phyloP scores from a whole-genome alignment of 768 basidiomycete species.

The Gloeophyllum trabeum region DNA sequence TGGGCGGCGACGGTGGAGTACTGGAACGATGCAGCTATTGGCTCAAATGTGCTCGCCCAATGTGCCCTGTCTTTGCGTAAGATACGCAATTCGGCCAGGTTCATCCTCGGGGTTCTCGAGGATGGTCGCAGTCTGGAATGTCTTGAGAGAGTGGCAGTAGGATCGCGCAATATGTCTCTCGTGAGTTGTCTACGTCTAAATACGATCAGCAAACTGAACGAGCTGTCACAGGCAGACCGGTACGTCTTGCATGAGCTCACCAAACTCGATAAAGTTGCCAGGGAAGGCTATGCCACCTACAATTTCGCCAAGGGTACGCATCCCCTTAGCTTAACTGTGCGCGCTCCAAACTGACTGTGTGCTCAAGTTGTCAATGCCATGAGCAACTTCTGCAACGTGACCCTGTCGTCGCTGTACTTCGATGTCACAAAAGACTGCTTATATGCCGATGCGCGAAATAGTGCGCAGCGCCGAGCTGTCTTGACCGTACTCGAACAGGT shows the following conservation, averaged over 20 bases:
- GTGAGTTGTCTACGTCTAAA: too few relatives aligned
- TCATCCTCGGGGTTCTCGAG: conserved; percentile 73
- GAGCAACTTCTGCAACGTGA: conserved; percentile 69
- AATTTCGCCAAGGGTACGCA: conserved; percentile 73
- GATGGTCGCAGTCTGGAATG: conserved; percentile 17
- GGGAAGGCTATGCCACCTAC: conserved; percentile 59
- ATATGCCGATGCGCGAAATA: conserved; percentile 53
- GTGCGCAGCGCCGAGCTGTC: conserved; percentile 47
- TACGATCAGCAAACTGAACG: too few relatives aligned
- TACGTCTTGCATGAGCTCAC: conserved; percentile 83
- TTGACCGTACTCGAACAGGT: conserved; percentile 68
- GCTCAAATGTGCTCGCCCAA: conserved; percentile 65
- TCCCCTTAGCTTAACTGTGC: too few relatives aligned
- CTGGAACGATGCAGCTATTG: conserved; percentile 80
- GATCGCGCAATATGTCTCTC: conserved; percentile 41
- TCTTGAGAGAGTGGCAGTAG: conserved; percentile 28
- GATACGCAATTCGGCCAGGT: conserved; percentile 78
- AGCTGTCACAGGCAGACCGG: conserved; percentile 73
- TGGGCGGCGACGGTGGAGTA: conserved; percentile 93
- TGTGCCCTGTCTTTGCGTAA: conserved; percentile 69
- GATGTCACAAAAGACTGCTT: conserved; percentile 86
- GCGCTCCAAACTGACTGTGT: too few relatives aligned
- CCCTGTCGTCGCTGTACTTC: conserved; percentile 85
- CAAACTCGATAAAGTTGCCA: conserved; percentile 52
- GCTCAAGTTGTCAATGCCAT: conserved; percentile 72